Conservation (phyloP, 2,329 filamentous ascomycete species). For the Clarireedia sp. region DNA sequence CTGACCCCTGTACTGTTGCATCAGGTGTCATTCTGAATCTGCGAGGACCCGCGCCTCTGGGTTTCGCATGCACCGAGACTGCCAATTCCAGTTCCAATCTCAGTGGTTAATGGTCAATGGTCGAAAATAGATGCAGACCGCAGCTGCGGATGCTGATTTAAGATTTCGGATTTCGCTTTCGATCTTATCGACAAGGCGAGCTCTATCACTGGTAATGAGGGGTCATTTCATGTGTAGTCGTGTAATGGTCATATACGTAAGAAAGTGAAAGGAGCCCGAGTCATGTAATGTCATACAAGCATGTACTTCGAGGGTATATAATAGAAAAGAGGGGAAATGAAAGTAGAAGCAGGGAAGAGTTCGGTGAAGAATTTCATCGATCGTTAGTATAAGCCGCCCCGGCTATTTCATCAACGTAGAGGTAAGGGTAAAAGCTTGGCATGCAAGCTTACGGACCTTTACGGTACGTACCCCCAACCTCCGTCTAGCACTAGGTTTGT, state of each 20-base stretch:
- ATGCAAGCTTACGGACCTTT: too few species aligned
- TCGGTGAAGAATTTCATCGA: too few species aligned
- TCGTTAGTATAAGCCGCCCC: too few species aligned
- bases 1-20: conserved; percentile 3
- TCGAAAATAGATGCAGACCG: too few species aligned
- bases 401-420: too few species aligned
- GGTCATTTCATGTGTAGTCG: background rate
- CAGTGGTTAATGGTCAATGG: too few species aligned
- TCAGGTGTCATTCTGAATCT: conserved; percentile 16
- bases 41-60: conserved; percentile 13
- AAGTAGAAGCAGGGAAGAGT: background rate
- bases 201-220: background rate
- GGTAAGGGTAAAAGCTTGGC: too few species aligned
- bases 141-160: background rate
- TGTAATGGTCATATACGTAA: conserved; percentile 1
- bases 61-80: conserved; percentile 11
- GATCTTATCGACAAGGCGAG: background rate
- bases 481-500: too few species aligned
- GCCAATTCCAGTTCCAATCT: background rate
- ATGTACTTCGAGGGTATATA: background rate
- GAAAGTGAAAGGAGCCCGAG: background rate
- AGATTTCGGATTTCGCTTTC: background rate
- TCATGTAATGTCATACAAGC: conserved; percentile 1
- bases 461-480: too few species aligned
- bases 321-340: background rate